Percentiles rank a stretch among this genome's conserved stretches.
Conservation (phyloP, 352 stramenopile genomes). For the Pilasporangium apinafurcum region DNA sequence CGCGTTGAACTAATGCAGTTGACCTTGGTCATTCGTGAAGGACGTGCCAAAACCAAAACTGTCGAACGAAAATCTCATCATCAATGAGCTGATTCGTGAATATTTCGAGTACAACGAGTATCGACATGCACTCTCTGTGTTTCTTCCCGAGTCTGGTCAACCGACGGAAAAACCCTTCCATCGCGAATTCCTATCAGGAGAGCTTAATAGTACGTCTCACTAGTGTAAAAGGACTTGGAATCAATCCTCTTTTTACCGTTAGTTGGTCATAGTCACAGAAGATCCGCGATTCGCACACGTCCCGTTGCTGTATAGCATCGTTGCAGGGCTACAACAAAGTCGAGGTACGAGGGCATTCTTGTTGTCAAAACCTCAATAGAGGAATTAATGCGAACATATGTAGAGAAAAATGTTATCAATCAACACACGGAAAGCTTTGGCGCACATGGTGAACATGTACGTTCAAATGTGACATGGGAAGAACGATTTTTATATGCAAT, state of each 20-base stretch:
- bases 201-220: constrained; percentile 50
- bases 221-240: not conserved
- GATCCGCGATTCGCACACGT: constrained; percentile 62
- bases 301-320: constrained; percentile 81
- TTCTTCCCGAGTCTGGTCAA: constrained; percentile 82
- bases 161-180: constrained; percentile 73
- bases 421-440: too few relatives aligned
- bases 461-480: too few relatives aligned
- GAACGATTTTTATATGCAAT: too few relatives aligned
- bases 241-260: not conserved
- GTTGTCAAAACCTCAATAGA: too few relatives aligned
- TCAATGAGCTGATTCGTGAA: constrained; percentile 93
- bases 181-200: constrained; percentile 72
- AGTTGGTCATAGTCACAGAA: constrained; percentile 35
- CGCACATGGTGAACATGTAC: too few relatives aligned
- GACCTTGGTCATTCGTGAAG: constrained; percentile 1
- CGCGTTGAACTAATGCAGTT: not conserved
- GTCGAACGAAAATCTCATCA: constrained; percentile 91
- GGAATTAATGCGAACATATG: too few relatives aligned
- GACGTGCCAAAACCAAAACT: constrained; percentile 67
- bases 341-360: too few relatives aligned
- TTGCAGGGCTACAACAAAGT: constrained; percentile 43
- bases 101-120: constrained; percentile 95
- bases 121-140: constrained; percentile 81
- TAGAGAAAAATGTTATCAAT: too few relatives aligned